Percentiles rank a stretch among this genome's conserved stretches.
Conservation (phyloP, 805 yeast genomes). For the Ogataea kodamae region DNA sequence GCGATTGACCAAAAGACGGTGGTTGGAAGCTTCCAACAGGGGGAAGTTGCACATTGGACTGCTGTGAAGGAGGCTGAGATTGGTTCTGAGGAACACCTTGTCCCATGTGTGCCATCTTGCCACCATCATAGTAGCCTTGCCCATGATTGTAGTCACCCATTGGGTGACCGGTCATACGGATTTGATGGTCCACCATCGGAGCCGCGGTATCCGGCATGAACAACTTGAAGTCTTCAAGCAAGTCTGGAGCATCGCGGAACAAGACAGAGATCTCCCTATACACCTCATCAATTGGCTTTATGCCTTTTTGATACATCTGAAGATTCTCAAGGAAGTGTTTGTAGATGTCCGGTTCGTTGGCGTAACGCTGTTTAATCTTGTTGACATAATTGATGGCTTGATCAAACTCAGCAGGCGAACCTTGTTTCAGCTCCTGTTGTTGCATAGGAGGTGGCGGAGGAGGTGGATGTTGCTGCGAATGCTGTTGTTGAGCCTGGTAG, state of each 20-base stretch:
- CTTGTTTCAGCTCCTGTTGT: conserved; percentile 29
- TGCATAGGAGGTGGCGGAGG: conserved; percentile 20
- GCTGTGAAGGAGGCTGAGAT: conserved; percentile 19
- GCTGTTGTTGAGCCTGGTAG: conserved; percentile 19
- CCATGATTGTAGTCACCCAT: conserved; percentile 21
- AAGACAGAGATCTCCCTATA: conserved; percentile 87
- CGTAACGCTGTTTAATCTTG: conserved; percentile 90
- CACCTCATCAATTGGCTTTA: conserved; percentile 91
- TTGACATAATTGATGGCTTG: conserved; percentile 96
- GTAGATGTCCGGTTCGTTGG: conserved; percentile 92
- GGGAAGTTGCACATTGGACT: conserved; percentile 57
- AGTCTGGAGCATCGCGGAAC: conserved; percentile 91
- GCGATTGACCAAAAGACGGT: conserved; percentile 37
- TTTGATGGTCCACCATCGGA: conserved; percentile 29
- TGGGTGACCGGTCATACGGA: conserved; percentile 17
- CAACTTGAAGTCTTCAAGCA: conserved; percentile 90
- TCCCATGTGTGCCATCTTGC: conserved; percentile 8
- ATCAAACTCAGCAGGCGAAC: conserved; percentile 87
- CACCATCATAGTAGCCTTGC: conserved; percentile 20
- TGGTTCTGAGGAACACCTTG: conserved; percentile 13
- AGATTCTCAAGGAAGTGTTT: conserved; percentile 90
- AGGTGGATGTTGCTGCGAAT: conserved; percentile 17
- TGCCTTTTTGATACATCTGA: conserved; percentile 95
- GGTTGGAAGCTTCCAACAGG: conserved; percentile 90
- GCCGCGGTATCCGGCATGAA: conserved; percentile 79